These are phyloP conservation scores for Microcyclospora pomicola DNA, from an alignment of 2,329 filamentous ascomycete species.

Conservation along the genomic window DNA sequence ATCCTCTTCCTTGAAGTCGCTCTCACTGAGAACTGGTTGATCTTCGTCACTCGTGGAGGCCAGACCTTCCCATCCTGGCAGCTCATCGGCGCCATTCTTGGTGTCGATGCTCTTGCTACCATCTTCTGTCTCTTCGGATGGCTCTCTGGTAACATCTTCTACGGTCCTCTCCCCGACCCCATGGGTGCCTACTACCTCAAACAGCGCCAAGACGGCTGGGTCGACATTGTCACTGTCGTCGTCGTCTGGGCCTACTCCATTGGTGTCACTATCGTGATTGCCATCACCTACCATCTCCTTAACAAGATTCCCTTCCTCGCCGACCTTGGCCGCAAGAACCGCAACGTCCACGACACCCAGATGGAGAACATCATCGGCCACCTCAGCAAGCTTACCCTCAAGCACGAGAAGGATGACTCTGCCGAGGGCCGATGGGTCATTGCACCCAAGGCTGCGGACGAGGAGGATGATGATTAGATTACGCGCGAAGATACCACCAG, in stretches of 20 bases:
- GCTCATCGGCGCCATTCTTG: conserved; percentile 54
- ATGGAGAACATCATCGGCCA: conserved; percentile 54
- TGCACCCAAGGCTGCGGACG: conserved; percentile 29
- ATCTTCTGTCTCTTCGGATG: conserved; percentile 65
- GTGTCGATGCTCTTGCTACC: conserved; percentile 58
- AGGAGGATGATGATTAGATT: conserved; percentile 36
- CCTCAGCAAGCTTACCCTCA: conserved; percentile 49
- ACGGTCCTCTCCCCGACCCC: conserved; percentile 28
- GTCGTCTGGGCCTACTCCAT: conserved; percentile 54
- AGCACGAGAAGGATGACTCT: conserved; percentile 41
- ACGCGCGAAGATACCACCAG: neutral
- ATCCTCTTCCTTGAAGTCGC: conserved; percentile 44
- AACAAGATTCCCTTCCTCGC: conserved; percentile 46
- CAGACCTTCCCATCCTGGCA: conserved; percentile 64
- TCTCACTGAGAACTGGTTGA: conserved; percentile 41
- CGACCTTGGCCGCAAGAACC: conserved; percentile 49
- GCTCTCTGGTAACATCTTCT: conserved; percentile 42
- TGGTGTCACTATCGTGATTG: conserved; percentile 50
- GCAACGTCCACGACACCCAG: conserved; percentile 46
- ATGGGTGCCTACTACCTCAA: conserved; percentile 23
- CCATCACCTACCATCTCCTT: conserved; percentile 50
- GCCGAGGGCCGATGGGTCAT: conserved; percentile 31
- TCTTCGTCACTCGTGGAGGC: conserved; percentile 45
- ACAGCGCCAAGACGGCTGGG: conserved; percentile 32
- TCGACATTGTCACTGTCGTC: conserved; percentile 51